Conservation (phyloP, 2,329 filamentous ascomycete genomes). For the Onygena corvina region DNA sequence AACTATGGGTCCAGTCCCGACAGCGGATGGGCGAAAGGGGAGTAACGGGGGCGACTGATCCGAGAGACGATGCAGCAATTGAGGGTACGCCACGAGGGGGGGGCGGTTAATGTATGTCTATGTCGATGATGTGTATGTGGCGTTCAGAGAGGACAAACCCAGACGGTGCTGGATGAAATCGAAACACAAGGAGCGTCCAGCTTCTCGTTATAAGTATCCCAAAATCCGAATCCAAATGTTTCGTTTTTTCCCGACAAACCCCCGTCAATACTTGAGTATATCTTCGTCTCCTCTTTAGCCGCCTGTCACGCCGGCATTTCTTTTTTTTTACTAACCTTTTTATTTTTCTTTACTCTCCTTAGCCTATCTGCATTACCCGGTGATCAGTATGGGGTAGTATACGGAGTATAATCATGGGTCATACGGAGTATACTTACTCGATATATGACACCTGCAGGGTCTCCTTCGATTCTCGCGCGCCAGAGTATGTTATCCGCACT, state of each 20-base stretch:
- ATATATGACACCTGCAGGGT: neutral
- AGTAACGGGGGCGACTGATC: neutral
- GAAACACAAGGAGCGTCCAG: neutral
- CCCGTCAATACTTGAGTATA: neutral
- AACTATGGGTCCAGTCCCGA: constrained; percentile 4
- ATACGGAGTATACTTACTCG: no score
- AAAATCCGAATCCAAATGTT: constrained; percentile 3
- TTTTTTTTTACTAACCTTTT: neutral
- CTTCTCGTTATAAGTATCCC: constrained; percentile 1
- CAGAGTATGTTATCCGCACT: neutral
- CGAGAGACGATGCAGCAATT: constrained; percentile 3
- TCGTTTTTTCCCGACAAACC: constrained; percentile 2
- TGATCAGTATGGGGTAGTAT: constrained; percentile 4
- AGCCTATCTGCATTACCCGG: constrained; percentile 3
- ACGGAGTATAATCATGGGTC: neutral
- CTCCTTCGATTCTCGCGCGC: constrained; percentile 1
- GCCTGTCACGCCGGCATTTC: constrained; percentile 4
- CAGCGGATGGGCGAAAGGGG: neutral
- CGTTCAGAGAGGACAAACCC: neutral
- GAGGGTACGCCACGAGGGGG: neutral
- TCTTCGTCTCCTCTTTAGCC: constrained; percentile 6
- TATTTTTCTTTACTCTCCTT: neutral
- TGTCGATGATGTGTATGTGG: constrained; percentile 2
- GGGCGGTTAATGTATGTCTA: neutral
- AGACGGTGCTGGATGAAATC: neutral